Evolutionary conservation across 495 filamentous ascomycete species (phyloP), one percentile per base, ranked within the genome.

Genomic region (Penicillium chermesinum): DNA sequence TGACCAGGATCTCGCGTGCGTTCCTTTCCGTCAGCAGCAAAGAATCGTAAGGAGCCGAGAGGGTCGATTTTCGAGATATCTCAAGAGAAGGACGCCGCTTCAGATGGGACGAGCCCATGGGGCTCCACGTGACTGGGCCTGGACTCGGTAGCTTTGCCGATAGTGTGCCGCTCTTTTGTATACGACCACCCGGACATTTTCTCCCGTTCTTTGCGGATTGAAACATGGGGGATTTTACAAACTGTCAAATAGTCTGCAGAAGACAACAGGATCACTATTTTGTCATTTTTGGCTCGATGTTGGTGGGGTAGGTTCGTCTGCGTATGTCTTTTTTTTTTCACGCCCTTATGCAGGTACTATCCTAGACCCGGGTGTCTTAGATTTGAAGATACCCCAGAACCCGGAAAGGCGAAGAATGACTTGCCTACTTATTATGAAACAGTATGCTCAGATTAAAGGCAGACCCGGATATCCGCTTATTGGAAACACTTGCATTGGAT

Each of bases 91-190:
- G 47, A 43, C 25, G 42, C 32, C 47, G 53, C 53, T 30, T 44
- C 41, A 35, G 45, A 39, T 51, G 52, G 46, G 52, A 51, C 43
- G 38, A 46, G 36, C 34, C 39, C 49, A 32, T 41, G n/a, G 36
- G 33, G 9, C 34, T 48, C 25, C 58, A 62, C 58, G 58, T 62
- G 58, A 62, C 55, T 46, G 49, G 59, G 57, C 53, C 50, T 42
- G 36, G 38, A 10, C 7, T 17, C 37, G 35, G 17, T 39, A 44
- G 32, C 16, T 46, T 41, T 46, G 15, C 30, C 34, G 15, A 13
- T 44, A 10, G 1, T 6, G n/a, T n/a, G n/a, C n/a, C n/a, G n/a
- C 25, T 10, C 25, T 30, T 30, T 30, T 30, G 10, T 30, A 30
- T 30, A n/a, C n/a, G n/a, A n/a, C n/a, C 25, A 5, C 10, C 25